These are phyloP conservation scores for Aspergillus avenaceus DNA, from an alignment of 495 filamentous ascomycete genomes.

Conservation along the genomic window DNA sequence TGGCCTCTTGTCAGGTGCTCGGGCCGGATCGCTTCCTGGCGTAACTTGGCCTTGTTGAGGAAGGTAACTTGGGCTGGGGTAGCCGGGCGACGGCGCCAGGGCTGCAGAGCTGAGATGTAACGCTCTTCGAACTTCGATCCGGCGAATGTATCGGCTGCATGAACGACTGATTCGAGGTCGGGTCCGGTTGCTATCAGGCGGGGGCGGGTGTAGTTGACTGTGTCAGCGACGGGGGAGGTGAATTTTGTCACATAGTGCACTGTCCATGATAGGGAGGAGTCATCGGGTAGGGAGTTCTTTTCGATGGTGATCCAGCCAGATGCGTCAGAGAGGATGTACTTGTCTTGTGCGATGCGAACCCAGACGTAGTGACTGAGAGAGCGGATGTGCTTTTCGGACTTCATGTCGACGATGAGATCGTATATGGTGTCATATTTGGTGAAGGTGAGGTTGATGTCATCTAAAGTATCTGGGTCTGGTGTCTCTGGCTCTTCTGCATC, in stretches of 20 bases:
- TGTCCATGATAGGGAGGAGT: conserved; percentile 7
- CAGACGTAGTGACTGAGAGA: conserved; percentile 68
- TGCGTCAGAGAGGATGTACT: conserved; percentile 58
- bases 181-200: conserved; percentile 55
- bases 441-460: conserved; percentile 48
- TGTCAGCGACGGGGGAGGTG: conserved; percentile 18
- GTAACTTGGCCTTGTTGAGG: conserved; percentile 61
- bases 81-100: conserved; percentile 66
- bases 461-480: not conserved
- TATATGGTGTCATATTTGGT: conserved; percentile 86
- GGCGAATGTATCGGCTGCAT: conserved; percentile 80
- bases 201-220: conserved; percentile 53
- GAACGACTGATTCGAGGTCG: conserved; percentile 68
- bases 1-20: conserved; percentile 69
- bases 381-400: conserved; percentile 72
- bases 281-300: conserved; percentile 15
- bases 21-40: conserved; percentile 49
- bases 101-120: conserved; percentile 53
- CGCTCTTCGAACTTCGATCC: conserved; percentile 52
- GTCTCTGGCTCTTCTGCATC: not conserved
- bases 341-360: conserved; percentile 65
- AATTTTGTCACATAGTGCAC: conserved; percentile 34
- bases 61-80: conserved; percentile 65
- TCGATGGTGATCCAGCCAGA: conserved; percentile 59
- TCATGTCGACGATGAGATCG: conserved; percentile 81